Conservation (phyloP, 1,139 yeast genomes). For the Eremothecium gossypii region DNA sequence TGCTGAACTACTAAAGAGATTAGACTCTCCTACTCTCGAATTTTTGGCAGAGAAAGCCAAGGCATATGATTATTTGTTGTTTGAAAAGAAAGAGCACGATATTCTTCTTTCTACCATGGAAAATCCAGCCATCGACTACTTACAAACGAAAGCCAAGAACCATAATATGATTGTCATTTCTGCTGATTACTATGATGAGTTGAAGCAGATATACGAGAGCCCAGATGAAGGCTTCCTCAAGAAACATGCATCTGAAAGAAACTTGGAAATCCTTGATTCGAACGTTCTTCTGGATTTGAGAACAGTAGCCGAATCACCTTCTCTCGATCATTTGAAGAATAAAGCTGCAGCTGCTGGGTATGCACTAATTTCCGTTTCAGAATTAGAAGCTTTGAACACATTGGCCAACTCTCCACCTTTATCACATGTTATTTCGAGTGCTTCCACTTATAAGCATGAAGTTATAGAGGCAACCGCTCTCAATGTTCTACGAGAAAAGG, state of each 20-base stretch:
- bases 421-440: not conserved
- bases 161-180: constrained; percentile 18
- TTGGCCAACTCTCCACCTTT: constrained; percentile 25
- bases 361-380: constrained; percentile 26
- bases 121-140: constrained; percentile 23
- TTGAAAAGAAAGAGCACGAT: constrained; percentile 5
- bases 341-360: constrained; percentile 24
- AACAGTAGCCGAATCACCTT: constrained; percentile 18
- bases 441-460: not conserved
- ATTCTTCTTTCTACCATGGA: constrained; percentile 23
- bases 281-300: constrained; percentile 3
- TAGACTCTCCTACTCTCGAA: constrained; percentile 5
- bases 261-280: constrained; percentile 1
- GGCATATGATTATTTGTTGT: constrained; percentile 3
- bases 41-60: constrained; percentile 7
- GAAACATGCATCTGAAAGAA: not conserved
- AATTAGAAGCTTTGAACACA: constrained; percentile 23
- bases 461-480: constrained; percentile 12
- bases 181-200: constrained; percentile 20
- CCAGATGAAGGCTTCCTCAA: not conserved
- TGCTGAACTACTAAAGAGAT: constrained; percentile 23
- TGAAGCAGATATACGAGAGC: constrained; percentile 5
- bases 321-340: constrained; percentile 18
- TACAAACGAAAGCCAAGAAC: constrained; percentile 27
- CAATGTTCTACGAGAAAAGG: not conserved